Conservation (phyloP, 495 filamentous ascomycete species). For the Mycothermus thermophilus region DNA sequence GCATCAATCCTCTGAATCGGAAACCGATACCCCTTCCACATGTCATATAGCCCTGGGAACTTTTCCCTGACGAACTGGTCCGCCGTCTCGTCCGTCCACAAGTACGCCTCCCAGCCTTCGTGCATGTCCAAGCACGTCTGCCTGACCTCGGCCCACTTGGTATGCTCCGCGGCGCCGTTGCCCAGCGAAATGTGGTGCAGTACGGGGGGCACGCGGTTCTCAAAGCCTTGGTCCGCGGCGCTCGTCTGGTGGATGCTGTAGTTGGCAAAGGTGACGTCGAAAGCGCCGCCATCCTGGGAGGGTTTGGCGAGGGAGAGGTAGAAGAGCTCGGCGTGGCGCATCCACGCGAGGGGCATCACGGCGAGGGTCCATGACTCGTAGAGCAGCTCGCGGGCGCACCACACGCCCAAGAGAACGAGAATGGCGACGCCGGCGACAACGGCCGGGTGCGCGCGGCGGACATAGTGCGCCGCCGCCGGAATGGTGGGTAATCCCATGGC, state of each 20-base stretch:
- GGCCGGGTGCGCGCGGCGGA: constrained; percentile 1
- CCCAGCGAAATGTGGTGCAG: constrained; percentile 29
- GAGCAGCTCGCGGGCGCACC: constrained; percentile 11
- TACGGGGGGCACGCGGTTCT: constrained; percentile 23
- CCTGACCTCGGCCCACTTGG: constrained; percentile 22
- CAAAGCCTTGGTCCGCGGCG: constrained; percentile 15
- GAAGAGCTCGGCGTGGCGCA: constrained; percentile 11
- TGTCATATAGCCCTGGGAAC: constrained; percentile 16
- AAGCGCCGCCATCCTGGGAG: constrained; percentile 19
- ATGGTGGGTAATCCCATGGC: no score
- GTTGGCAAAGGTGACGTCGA: constrained; percentile 28
- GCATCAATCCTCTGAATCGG: constrained; percentile 25
- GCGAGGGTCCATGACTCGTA: constrained; percentile 17
- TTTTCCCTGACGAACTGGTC: constrained; percentile 15
- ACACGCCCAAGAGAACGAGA: constrained; percentile 5
- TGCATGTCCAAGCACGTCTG: constrained; percentile 25
- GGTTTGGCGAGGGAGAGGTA: constrained; percentile 17
- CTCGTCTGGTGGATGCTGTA: constrained; percentile 19
- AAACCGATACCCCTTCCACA: constrained; percentile 20
- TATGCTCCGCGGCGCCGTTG: no score
- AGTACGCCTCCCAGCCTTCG: constrained; percentile 21
- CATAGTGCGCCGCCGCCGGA: no score
- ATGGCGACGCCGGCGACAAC: constrained; percentile 3
- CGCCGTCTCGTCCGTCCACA: constrained; percentile 27
- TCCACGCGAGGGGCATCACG: constrained; percentile 20